Conservation (phyloP, 1,139 yeast genomes). For the Dujonia santamariae region DNA sequence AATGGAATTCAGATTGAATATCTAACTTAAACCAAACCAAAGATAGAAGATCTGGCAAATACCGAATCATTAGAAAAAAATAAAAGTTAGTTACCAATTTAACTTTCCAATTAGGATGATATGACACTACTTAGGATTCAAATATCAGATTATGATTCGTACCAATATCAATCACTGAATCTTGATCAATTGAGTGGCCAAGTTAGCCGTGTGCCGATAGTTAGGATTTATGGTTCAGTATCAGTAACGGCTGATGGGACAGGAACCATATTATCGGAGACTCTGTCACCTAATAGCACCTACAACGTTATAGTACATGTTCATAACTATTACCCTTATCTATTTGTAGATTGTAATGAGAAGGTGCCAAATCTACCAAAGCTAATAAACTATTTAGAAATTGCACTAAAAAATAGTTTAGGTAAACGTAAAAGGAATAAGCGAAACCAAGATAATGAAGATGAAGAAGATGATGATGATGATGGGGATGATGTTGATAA, state of each 20-base stretch:
- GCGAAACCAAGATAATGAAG: constrained; percentile 11
- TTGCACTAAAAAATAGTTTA: constrained; percentile 16
- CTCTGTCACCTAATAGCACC: background rate
- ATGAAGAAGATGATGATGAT: constrained; percentile 9
- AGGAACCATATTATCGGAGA: constrained; percentile 1
- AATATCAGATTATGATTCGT: constrained; percentile 61
- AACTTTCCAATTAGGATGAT: background rate
- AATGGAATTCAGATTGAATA: too few species aligned
- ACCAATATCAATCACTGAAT: constrained; percentile 42
- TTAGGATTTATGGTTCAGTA: constrained; percentile 72
- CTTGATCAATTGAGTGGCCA: constrained; percentile 30
- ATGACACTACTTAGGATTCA: constrained; percentile 31
- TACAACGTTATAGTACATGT: constrained; percentile 54
- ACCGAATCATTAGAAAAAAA: too few species aligned
- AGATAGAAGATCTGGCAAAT: too few species aligned
- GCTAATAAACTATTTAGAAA: constrained; percentile 19
- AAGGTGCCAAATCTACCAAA: constrained; percentile 11
- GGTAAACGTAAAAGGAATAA: constrained; percentile 10
- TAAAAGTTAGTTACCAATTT: too few species aligned
- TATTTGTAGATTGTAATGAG: constrained; percentile 54
- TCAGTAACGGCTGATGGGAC: constrained; percentile 18
- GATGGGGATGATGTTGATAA: constrained; percentile 11
- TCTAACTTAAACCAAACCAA: too few species aligned
- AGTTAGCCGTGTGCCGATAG: constrained; percentile 62
- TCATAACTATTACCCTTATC: constrained; percentile 82